A percentile compares a stretch with the other conserved stretches of the same genome.
These are phyloP conservation scores for Collybia sordida DNA, from an alignment of 768 basidiomycete species.

Conservation along the genomic window DNA sequence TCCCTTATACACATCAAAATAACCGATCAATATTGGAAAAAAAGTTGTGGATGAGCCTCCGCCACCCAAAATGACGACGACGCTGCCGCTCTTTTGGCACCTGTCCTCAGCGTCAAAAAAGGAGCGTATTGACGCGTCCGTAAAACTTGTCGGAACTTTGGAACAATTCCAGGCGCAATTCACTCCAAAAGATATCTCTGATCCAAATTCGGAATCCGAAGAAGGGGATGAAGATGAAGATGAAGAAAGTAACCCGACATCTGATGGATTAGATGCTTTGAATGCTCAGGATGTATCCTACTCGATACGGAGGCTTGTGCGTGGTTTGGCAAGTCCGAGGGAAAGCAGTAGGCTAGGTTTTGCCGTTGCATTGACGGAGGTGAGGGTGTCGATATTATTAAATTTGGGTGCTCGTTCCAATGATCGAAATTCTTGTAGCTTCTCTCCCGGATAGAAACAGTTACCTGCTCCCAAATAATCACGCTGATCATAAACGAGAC, in stretches of 20 bases:
- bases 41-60: conserved; percentile 6
- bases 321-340: conserved; percentile 88
- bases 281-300: conserved; percentile 94
- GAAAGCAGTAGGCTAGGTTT: conserved; percentile 95
- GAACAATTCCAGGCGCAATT: conserved; percentile 83
- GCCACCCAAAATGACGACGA: conserved; percentile 65
- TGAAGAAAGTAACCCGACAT: conserved; percentile 39
- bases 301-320: conserved; percentile 80
- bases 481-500: conserved; percentile 73
- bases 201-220: conserved; percentile 34
- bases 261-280: conserved; percentile 55
- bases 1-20: conserved; percentile 10
- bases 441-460: conserved; percentile 71
- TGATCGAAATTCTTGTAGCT: conserved; percentile 46
- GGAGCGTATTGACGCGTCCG: conserved; percentile 81
- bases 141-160: conserved; percentile 76
- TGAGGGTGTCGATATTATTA: conserved; percentile 30
- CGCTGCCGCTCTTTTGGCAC: conserved; percentile 92
- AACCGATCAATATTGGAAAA: conserved; percentile 14
- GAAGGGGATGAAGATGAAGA: conserved; percentile 42
- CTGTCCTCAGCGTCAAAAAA: conserved; percentile 80
- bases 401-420: background rate
- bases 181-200: conserved; percentile 36
- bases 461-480: conserved; percentile 76
- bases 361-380: conserved; percentile 94